These are phyloP conservation scores for Lecanicillium sp. DNA, from an alignment of 2,329 filamentous ascomycete genomes.

Conservation along the genomic window DNA sequence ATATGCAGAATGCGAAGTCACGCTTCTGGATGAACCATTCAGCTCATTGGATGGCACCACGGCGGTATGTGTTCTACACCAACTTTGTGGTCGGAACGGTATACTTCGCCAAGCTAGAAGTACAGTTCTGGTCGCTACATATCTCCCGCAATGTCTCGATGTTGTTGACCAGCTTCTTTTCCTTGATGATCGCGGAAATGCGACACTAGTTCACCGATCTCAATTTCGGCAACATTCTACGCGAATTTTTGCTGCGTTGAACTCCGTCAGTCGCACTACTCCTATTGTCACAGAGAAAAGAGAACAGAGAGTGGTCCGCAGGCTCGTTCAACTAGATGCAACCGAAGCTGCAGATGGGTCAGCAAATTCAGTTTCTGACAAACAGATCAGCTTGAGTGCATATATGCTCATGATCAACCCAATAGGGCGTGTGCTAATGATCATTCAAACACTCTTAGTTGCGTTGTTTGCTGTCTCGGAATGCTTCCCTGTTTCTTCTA, in stretches of 20 bases:
- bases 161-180: background rate
- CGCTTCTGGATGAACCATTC: constrained; percentile 13
- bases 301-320: no score
- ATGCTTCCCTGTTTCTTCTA: background rate
- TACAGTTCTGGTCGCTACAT: constrained; percentile 1
- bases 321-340: no score
- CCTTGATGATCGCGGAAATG: background rate
- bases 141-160: background rate
- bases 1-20: background rate
- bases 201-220: background rate
- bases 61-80: background rate
- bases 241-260: background rate
- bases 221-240: background rate
- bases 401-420: no score
- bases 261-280: background rate
- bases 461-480: background rate
- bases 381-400: no score
- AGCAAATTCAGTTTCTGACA: no score
- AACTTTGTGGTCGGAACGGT: background rate
- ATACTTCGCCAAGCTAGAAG: background rate
- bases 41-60: constrained; percentile 10
- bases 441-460: background rate
- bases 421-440: background rate
- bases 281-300: no score
- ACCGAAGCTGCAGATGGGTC: no score